Evolutionary conservation across 768 basidiomycete species (phyloP).

Genomic region (Mycena crocata): DNA sequence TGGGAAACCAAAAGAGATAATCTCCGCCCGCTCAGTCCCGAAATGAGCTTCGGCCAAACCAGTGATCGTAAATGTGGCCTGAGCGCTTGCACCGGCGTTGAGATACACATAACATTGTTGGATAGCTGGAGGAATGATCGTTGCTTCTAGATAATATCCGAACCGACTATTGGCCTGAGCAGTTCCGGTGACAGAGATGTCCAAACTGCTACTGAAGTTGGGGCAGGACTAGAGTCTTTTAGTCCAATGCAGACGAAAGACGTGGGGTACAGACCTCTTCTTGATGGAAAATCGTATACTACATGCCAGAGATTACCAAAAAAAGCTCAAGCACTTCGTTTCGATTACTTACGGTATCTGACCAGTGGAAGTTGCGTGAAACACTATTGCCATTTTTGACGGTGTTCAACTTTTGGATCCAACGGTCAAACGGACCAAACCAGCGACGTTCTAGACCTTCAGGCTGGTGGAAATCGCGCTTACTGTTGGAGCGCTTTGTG

Average conservation of each 20-base stretch:
- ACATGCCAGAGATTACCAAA: too few relatives aligned
- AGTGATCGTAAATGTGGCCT: constrained; percentile 35
- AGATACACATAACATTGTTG: neutral
- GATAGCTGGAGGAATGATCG: constrained; percentile 36
- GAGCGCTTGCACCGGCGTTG: constrained; percentile 31
- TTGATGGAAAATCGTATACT: constrained; percentile 37
- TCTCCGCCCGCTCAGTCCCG: constrained; percentile 5
- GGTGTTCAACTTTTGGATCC: constrained; percentile 37
- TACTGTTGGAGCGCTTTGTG: constrained; percentile 23
- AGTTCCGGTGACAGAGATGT: constrained; percentile 32
- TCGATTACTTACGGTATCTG: constrained; percentile 12
- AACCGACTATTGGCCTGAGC: constrained; percentile 30
- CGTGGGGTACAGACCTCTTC: constrained; percentile 20
- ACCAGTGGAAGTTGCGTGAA: constrained; percentile 33
- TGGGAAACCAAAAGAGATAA: constrained; percentile 38
- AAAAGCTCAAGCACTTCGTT: too few relatives aligned
- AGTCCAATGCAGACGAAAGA: neutral
- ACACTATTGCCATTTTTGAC: constrained; percentile 21
- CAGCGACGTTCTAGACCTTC: constrained; percentile 18
- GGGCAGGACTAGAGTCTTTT: constrained; percentile 31
- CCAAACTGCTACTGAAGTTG: constrained; percentile 34
- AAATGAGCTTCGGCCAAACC: constrained; percentile 31
- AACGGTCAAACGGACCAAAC: constrained; percentile 28
- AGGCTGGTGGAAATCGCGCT: constrained; percentile 37
- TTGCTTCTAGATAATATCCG: constrained; percentile 40